Evolutionary conservation across 805 yeast genomes (phyloP).

Genomic region (Starmerella vaccinii): DNA sequence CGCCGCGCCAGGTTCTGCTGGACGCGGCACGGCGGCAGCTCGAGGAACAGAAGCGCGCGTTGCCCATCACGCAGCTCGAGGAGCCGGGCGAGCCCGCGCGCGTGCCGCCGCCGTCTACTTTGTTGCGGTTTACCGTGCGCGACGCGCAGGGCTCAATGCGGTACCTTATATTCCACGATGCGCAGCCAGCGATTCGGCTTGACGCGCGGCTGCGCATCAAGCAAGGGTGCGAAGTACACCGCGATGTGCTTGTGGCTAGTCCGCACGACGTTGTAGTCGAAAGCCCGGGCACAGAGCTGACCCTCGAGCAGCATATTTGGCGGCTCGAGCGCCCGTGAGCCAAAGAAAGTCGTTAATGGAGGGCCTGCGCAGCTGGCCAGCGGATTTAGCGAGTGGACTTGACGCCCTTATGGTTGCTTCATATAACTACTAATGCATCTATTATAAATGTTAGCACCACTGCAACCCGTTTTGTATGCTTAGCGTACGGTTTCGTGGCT

Average conservation of each 20-base stretch:
- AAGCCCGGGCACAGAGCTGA: not conserved
- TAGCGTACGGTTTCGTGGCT: too few species aligned
- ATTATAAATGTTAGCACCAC: too few species aligned
- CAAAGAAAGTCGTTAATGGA: too few species aligned
- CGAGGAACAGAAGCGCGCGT: not conserved
- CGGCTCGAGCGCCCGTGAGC: not conserved
- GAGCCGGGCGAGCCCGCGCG: not conserved
- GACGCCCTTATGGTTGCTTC: too few species aligned
- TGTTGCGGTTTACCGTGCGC: conserved; percentile 13
- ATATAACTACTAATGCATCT: too few species aligned
- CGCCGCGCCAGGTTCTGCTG: conserved; percentile 8
- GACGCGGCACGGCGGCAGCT: conserved; percentile 5
- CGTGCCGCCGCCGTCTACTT: not conserved
- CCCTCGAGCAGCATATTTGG: conserved; percentile 1
- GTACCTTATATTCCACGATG: conserved; percentile 6
- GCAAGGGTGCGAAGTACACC: conserved; percentile 12
- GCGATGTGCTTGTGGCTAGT: conserved; percentile 14
- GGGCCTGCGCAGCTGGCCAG: too few species aligned
- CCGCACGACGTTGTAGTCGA: not conserved
- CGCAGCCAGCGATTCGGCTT: not conserved
- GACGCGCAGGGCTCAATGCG: conserved; percentile 14
- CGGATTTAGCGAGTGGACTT: too few species aligned
- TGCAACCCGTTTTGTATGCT: too few species aligned
- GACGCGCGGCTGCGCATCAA: conserved; percentile 3
- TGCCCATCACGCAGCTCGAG: not conserved